These are phyloP conservation scores for Globisporangium heterothallicum DNA, from an alignment of 352 stramenopile species.

Conservation along the genomic window DNA sequence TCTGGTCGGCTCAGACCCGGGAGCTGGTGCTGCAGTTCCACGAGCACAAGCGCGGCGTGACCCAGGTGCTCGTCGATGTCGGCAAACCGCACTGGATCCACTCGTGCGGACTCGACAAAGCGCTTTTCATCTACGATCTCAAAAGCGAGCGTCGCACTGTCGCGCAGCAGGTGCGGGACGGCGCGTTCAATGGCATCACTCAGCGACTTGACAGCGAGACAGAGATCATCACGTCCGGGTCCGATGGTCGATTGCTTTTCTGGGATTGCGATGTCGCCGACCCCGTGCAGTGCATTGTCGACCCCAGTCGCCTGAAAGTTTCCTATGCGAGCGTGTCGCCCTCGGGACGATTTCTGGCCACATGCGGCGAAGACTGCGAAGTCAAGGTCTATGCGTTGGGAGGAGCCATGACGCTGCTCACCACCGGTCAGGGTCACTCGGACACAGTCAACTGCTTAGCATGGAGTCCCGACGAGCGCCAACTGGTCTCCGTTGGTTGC, in stretches of 20 bases:
- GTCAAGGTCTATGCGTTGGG: conserved; percentile 77
- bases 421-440: conserved; percentile 57
- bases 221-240: conserved; percentile 86
- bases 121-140: conserved; percentile 91
- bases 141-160: conserved; percentile 79
- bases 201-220: conserved; percentile 88
- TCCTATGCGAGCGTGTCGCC: conserved; percentile 47
- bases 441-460: conserved; percentile 61
- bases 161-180: conserved; percentile 72
- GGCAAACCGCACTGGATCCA: conserved; percentile 79
- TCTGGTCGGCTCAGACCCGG: conserved; percentile 82
- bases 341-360: conserved; percentile 72
- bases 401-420: conserved; percentile 40
- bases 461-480: conserved; percentile 90
- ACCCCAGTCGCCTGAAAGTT: conserved; percentile 38
- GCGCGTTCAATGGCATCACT: conserved; percentile 73
- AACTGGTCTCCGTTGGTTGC: conserved; percentile 85
- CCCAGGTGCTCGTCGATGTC: conserved; percentile 75
- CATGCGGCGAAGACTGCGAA: conserved; percentile 72
- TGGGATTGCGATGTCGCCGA: conserved; percentile 90
- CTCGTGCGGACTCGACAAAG: conserved; percentile 79
- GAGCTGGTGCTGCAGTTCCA: conserved; percentile 90
- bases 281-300: conserved; percentile 50
- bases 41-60: conserved; percentile 84
- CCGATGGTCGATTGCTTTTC: conserved; percentile 76